These are phyloP conservation scores for Scheffersomyces segobiensis DNA, from an alignment of 1,139 yeast genomes.

Conservation along the genomic window DNA sequence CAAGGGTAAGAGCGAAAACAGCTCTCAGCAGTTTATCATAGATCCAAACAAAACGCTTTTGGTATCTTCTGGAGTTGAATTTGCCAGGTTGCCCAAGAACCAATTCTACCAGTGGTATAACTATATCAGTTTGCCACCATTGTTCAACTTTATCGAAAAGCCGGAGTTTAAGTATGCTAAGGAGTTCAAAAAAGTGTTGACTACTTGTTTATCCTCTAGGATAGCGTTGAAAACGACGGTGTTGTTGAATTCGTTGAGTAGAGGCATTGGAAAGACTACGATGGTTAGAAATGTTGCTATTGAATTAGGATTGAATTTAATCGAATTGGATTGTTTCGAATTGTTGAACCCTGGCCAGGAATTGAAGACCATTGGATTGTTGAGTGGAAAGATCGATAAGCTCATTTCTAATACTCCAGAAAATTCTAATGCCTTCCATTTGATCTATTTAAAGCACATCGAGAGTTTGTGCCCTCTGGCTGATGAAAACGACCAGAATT, in stretches of 20 bases:
- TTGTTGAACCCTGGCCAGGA: slow-evolving; percentile 70
- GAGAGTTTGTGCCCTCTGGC: slow-evolving; percentile 70
- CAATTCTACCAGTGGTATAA: slow-evolving; percentile 46
- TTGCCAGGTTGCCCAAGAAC: slow-evolving; percentile 38
- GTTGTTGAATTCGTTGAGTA: slow-evolving; percentile 63
- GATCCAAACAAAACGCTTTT: slow-evolving; percentile 67
- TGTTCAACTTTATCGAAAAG: slow-evolving; percentile 30
- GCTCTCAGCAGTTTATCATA: slow-evolving; percentile 53
- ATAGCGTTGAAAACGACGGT: slow-evolving; percentile 59
- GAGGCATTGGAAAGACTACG: slow-evolving; percentile 80
- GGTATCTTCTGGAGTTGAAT: slow-evolving; percentile 64
- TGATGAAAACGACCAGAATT: slow-evolving; percentile 64
- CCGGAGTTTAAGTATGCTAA: slow-evolving; percentile 50
- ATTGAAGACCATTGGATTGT: slow-evolving; percentile 72
- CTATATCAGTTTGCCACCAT: slow-evolving; percentile 37
- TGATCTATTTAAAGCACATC: slow-evolving; percentile 66
- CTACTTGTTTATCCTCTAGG: slow-evolving; percentile 41
- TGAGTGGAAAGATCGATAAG: slow-evolving; percentile 76
- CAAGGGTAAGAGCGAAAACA: slow-evolving; percentile 26
- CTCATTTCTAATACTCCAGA: slow-evolving; percentile 23
- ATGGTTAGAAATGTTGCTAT: slow-evolving; percentile 56
- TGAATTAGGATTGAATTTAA: slow-evolving; percentile 65
- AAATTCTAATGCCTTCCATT: slow-evolving; percentile 28
- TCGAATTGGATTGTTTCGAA: slow-evolving; percentile 70
- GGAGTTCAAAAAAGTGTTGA: slow-evolving; percentile 51